Evolutionary conservation across 2,329 filamentous ascomycete genomes (phyloP).

Genomic region (Alternaria sp.): DNA sequence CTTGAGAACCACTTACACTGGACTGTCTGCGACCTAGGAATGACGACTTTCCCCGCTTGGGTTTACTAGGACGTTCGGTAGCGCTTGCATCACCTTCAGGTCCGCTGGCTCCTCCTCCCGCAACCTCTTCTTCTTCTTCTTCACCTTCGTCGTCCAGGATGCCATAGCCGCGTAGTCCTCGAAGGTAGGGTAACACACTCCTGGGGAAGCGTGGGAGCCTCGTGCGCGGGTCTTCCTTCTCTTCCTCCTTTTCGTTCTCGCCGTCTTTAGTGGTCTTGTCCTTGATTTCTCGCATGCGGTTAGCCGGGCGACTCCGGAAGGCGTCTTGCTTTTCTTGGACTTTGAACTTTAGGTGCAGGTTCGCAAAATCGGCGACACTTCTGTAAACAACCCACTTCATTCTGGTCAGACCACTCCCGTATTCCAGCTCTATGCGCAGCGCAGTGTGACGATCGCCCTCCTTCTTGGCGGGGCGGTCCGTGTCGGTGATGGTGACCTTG

Average conservation of each 20-base stretch:
- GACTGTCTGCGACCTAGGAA: conserved; percentile 68
- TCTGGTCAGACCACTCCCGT: conserved; percentile 90
- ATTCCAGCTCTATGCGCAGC: conserved; percentile 92
- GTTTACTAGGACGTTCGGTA: conserved; percentile 66
- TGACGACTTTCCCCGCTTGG: conserved; percentile 64
- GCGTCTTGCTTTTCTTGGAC: conserved; percentile 84
- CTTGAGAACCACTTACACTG: conserved; percentile 55
- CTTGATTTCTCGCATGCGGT: conserved; percentile 27
- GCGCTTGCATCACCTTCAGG: conserved; percentile 73
- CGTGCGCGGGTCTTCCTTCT: conserved; percentile 69
- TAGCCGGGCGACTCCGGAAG: conserved; percentile 68
- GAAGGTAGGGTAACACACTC: conserved; percentile 87
- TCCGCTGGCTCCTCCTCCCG: conserved; percentile 61
- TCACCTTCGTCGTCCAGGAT: conserved; percentile 72
- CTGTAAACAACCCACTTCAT: conserved; percentile 97
- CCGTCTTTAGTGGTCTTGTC: conserved; percentile 32
- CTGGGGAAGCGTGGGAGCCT: conserved; percentile 91
- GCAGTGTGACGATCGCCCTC: conserved; percentile 74
- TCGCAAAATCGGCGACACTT: conserved; percentile 87
- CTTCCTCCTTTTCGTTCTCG: conserved; percentile 49
- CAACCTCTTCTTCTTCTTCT: conserved; percentile 73
- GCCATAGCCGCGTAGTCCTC: conserved; percentile 75
- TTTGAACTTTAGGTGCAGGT: conserved; percentile 93
- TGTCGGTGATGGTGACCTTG: conserved; percentile 86
- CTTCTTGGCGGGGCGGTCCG: conserved; percentile 58